phyloP scores from a whole-genome alignment of 164 flowering plant species.

The Vitis riparia region DNA sequence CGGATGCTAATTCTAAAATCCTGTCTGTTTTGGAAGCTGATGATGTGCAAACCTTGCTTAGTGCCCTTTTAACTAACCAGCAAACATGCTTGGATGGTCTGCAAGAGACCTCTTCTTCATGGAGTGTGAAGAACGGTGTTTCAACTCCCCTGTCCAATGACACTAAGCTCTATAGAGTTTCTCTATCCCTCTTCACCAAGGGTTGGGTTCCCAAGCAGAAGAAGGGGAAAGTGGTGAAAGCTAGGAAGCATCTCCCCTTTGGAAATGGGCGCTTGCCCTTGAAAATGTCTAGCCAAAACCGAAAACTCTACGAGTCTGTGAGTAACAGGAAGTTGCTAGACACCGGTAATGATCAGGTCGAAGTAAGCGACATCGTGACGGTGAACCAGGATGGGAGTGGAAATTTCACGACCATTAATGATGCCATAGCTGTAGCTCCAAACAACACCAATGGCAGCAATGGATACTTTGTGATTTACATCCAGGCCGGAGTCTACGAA shows the following conservation, averaged over 20 bases:
- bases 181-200: constrained; percentile 49
- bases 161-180: constrained; percentile 46
- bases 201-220: constrained; percentile 43
- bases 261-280: constrained; percentile 28
- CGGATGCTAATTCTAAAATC: constrained; percentile 15
- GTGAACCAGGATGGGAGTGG: constrained; percentile 56
- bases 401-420: constrained; percentile 49
- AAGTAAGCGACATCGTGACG: constrained; percentile 42
- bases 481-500: constrained; percentile 56
- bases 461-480: constrained; percentile 63
- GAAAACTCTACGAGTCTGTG: constrained; percentile 21
- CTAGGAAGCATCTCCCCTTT: constrained; percentile 13
- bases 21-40: constrained; percentile 38
- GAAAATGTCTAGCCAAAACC: constrained; percentile 39
- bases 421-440: constrained; percentile 60
- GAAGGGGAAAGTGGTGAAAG: background rate
- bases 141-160: constrained; percentile 34
- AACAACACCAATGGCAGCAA: constrained; percentile 34
- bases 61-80: constrained; percentile 44
- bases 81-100: constrained; percentile 47
- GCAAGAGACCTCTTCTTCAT: constrained; percentile 28
- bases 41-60: constrained; percentile 35
- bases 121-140: constrained; percentile 35
- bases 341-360: constrained; percentile 16
- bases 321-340: constrained; percentile 38